phyloP scores from a whole-genome alignment of 1,139 yeast species.

The Wickerhamiella pararugosa region DNA sequence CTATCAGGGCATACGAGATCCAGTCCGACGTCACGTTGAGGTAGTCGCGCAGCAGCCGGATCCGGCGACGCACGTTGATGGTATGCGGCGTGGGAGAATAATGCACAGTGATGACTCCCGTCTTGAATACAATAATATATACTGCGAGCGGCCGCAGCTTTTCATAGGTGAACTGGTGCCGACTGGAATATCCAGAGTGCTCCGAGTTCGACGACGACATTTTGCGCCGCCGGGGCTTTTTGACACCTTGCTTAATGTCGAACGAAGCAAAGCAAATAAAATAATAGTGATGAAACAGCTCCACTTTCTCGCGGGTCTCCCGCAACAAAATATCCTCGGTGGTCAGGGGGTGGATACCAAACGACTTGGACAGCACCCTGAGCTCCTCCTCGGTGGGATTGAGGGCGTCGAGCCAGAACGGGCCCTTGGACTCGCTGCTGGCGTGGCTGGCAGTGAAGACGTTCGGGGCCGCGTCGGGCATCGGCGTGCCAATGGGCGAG shows the following conservation, averaged over 20 bases:
- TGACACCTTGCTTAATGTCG: slow-evolving; percentile 11
- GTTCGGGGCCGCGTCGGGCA: not conserved
- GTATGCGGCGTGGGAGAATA: slow-evolving; percentile 94
- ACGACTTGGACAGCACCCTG: slow-evolving; percentile 79
- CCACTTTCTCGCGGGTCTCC: slow-evolving; percentile 92
- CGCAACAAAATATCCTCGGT: slow-evolving; percentile 91
- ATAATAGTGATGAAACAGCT: slow-evolving; percentile 76
- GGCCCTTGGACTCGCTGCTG: slow-evolving; percentile 7
- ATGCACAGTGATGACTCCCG: slow-evolving; percentile 88
- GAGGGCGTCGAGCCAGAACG: slow-evolving; percentile 72
- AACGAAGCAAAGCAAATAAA: slow-evolving; percentile 71
- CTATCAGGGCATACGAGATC: slow-evolving; percentile 93
- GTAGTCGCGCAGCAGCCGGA: slow-evolving; percentile 73
- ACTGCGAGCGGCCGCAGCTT: slow-evolving; percentile 76
- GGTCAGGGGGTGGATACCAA: slow-evolving; percentile 88
- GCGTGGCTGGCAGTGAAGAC: not conserved
- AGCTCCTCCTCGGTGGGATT: slow-evolving; percentile 96
- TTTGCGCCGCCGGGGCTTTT: slow-evolving; percentile 3
- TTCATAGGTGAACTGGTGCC: slow-evolving; percentile 7
- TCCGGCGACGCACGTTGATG: slow-evolving; percentile 84
- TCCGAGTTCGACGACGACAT: slow-evolving; percentile 4
- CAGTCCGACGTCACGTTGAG: slow-evolving; percentile 86
- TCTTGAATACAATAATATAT: slow-evolving; percentile 80
- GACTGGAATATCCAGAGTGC: not conserved
- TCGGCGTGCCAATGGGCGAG: slow-evolving; percentile 2